phyloP scores from a whole-genome alignment of 139 green algal species.

The Ettlia oleoabundans region DNA sequence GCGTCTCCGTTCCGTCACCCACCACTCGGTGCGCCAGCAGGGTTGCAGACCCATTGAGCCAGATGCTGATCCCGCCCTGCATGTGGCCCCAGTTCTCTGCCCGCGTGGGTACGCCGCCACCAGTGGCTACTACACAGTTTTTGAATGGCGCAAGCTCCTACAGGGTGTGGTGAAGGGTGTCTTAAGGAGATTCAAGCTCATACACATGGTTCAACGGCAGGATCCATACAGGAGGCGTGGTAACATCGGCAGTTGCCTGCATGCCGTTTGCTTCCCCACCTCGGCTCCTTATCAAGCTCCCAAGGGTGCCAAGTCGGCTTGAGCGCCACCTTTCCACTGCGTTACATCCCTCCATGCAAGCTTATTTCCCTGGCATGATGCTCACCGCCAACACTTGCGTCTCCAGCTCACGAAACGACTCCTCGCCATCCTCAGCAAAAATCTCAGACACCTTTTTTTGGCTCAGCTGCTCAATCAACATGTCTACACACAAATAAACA shows the following conservation, averaged over 20 bases:
- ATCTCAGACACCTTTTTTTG: constrained; percentile 71
- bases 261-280: no score
- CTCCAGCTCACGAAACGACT: constrained; percentile 86
- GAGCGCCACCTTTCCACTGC: no score
- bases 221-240: no score
- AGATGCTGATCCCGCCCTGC: constrained; percentile 82
- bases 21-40: constrained; percentile 74
- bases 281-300: no score
- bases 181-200: background rate
- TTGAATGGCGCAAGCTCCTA: constrained; percentile 83
- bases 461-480: constrained; percentile 74
- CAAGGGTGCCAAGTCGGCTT: no score
- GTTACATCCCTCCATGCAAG: no score
- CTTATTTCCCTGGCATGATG: no score
- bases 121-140: constrained; percentile 83
- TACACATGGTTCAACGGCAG: no score
- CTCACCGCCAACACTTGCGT: constrained; percentile 60
- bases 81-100: constrained; percentile 91
- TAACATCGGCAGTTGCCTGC: no score
- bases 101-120: constrained; percentile 76
- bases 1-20: constrained; percentile 67
- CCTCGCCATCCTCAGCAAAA: constrained; percentile 85
- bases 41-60: constrained; percentile 75
- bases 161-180: constrained; percentile 7
- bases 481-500: constrained; percentile 48